A percentile compares a stretch with the other conserved stretches of the same genome.
phyloP scores from a whole-genome alignment of 306 rosid genomes.

The Castanea sativa region DNA sequence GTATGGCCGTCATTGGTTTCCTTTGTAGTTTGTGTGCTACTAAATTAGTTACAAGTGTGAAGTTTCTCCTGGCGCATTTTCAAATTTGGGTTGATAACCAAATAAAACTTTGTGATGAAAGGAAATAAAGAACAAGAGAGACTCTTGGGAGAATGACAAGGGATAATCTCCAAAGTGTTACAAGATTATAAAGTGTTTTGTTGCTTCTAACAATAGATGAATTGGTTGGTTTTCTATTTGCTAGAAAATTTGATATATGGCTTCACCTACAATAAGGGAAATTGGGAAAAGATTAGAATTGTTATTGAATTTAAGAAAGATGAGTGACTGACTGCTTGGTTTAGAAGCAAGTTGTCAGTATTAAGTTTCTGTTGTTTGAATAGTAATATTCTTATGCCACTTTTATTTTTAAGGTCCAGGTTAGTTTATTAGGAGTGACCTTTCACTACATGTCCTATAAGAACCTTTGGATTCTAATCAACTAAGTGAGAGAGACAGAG shows the following conservation, averaged over 20 bases:
- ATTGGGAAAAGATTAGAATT: neutral
- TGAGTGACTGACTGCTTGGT: neutral
- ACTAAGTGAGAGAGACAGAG: neutral
- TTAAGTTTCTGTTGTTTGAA: neutral
- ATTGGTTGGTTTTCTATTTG: neutral
- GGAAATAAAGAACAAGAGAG: neutral
- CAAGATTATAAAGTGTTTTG: too few relatives aligned
- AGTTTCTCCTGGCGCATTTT: neutral
- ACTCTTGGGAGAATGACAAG: neutral
- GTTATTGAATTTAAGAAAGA: neutral
- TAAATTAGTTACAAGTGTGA: slow-evolving; percentile 1
- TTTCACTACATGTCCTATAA: neutral
- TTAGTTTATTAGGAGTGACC: neutral
- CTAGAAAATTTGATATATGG: neutral
- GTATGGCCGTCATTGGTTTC: neutral
- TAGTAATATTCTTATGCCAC: neutral
- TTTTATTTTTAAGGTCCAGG: neutral
- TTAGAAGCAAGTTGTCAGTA: neutral
- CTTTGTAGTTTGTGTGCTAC: neutral
- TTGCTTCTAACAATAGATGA: neutral
- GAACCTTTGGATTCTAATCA: neutral
- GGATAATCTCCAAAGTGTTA: neutral
- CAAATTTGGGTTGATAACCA: slow-evolving; percentile 5
- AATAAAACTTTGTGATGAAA: neutral
- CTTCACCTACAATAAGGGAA: neutral